phyloP scores from a whole-genome alignment of 73 alveolate genomes.

The Chromera velia region DNA sequence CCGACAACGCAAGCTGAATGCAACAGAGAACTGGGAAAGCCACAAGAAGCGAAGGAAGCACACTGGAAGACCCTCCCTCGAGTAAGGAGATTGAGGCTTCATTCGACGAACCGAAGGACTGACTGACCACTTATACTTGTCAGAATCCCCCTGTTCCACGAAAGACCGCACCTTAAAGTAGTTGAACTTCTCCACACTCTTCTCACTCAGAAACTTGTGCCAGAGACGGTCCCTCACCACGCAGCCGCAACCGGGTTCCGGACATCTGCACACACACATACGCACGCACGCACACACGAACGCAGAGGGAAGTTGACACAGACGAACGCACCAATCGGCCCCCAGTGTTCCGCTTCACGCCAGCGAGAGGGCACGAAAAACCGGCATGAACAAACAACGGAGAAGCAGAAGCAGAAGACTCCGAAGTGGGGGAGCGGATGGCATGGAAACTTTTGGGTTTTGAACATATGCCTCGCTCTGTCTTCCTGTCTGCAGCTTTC shows the following conservation, averaged over 20 bases:
- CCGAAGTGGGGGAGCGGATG: no score
- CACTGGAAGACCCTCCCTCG: no score
- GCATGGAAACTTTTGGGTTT: no score
- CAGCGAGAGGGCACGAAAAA: no score
- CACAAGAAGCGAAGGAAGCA: not conserved
- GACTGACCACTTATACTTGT: not conserved
- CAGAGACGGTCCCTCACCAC: not conserved
- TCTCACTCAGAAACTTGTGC: not conserved
- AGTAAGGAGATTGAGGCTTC: no score
- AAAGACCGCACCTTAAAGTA: not conserved
- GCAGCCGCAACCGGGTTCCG: not conserved
- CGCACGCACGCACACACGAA: not conserved
- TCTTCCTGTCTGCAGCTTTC: not conserved
- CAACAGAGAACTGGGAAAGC: not conserved
- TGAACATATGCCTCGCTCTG: not conserved
- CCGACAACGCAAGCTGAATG: constrained; percentile 3
- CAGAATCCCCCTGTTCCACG: not conserved
- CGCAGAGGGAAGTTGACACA: not conserved
- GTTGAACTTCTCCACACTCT: not conserved
- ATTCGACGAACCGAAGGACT: no score
- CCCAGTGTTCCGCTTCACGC: no score
- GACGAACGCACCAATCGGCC: no score
- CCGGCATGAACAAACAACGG: no score
- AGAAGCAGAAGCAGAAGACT: no score
- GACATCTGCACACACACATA: not conserved